phyloP scores from a whole-genome alignment of 352 stramenopile genomes.

The Globisporangium splendens region DNA sequence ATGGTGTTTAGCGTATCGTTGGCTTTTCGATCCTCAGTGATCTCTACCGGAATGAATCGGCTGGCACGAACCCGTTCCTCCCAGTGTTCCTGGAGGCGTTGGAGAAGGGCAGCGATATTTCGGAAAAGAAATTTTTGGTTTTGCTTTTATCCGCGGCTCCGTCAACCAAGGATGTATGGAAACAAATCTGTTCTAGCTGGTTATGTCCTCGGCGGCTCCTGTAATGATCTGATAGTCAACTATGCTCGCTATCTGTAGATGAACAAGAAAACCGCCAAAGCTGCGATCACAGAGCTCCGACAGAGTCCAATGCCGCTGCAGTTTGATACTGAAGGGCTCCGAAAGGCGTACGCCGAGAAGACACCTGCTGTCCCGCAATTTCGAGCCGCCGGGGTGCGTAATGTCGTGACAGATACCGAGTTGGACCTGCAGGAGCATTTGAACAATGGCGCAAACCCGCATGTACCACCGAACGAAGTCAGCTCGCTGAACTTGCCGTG shows the following conservation, averaged over 20 bases:
- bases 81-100: slow-evolving; percentile 83
- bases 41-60: slow-evolving; percentile 77
- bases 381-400: slow-evolving; percentile 69
- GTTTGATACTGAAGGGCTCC: slow-evolving; percentile 64
- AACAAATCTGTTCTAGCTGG: neutral
- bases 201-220: neutral
- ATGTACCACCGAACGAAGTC: slow-evolving; percentile 67
- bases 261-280: slow-evolving; percentile 74
- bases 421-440: slow-evolving; percentile 79
- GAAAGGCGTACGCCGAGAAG: slow-evolving; percentile 66
- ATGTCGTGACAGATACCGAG: slow-evolving; percentile 77
- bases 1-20: slow-evolving; percentile 64
- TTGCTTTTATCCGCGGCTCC: slow-evolving; percentile 52
- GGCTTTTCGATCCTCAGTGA: slow-evolving; percentile 85
- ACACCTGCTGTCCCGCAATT: slow-evolving; percentile 78
- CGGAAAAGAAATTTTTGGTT: slow-evolving; percentile 79
- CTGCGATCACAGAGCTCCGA: slow-evolving; percentile 62
- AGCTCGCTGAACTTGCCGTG: slow-evolving; percentile 66
- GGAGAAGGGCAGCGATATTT: slow-evolving; percentile 64
- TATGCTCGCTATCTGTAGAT: slow-evolving; percentile 21
- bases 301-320: slow-evolving; percentile 40
- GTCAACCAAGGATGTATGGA: slow-evolving; percentile 48
- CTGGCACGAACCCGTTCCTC: slow-evolving; percentile 82
- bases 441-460: slow-evolving; percentile 73
- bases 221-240: slow-evolving; percentile 10